Evolutionary conservation across 257 asterid genomes (phyloP), one percentile per base, ranked within the genome.

Genomic region (Solanum tarapatanum): DNA sequence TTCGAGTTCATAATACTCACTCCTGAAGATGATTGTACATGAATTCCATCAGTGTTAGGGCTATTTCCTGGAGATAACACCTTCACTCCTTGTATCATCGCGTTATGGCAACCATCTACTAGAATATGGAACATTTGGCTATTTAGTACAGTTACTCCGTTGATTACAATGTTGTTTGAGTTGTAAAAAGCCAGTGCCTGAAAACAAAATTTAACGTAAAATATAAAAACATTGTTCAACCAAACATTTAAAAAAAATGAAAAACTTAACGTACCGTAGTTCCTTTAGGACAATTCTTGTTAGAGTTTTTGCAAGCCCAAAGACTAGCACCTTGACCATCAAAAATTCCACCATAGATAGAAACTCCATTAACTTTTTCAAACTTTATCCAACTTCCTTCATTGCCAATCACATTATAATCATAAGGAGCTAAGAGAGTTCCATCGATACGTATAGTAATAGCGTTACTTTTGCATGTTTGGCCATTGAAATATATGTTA

Each of bases 41-140:
- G 92, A 45, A 90, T 76, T 16, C 91, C 92, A 24, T 90, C 92
- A 1, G 92, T 90, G 58, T 90, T 90, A 6, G 90, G 92, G 72
- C 92, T 88, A 70, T 74, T 75, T 73, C 88, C 91, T 10, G 92
- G 75, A 26, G 92, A 87, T 84, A 28, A 30, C 43, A 87, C 68
- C 43, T 82, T 87, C 6, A 88, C 89, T 58, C 86, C 88, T 70
- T 84, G 86, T 79, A 91, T 16, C 76, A 43, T 88, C 51, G 86
- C 87, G 16, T 86, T 89, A 5, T 87, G 48, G 86, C 91, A 89
- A 0, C 90, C 89, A 10, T 84, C 82, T 68, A 89, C 73, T 11
- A 89, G 41, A 5, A 91, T 48, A 89, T 91, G 88, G n/a, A 83
- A 89, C 87, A 84, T 28, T 84, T 91, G 93, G 64, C 93, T 91